Base-by-base conservation (phyloP, 352 stramenopile genomes). In the Peronospora tabacina region DNA sequence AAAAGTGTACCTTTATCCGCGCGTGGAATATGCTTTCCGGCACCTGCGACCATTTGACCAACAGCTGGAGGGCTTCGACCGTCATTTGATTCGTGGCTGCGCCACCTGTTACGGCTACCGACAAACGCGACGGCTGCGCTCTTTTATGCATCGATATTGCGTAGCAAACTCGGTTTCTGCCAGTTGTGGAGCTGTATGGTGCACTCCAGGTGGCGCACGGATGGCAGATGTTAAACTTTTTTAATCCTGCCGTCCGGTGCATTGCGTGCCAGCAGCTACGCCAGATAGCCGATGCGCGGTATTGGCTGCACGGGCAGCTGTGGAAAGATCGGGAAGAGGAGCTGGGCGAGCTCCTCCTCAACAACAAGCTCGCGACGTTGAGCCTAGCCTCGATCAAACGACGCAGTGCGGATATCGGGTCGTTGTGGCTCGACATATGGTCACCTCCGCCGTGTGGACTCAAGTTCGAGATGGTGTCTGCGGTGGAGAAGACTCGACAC, bases 181-280 rank as follows among this genome's bases (percentile, higher is more conserved):
- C 52, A 0, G 22, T 60, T 28, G 39, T 22, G 32, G 52, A 60
- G 37, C 44, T 50, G 30, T 38, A 49, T n/a, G 52, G 36, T 0
- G 39, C 52, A 28, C 22, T 55, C 2, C 45, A 46, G 24, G 10
- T 61, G 0, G 39, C 29, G 2, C 33, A 61, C 12, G 40, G 39
- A 7, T 60, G 44, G 45, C 40, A 55, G 34, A 55, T 54, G 45
- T 32, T 61, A 1, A 10, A 61, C 45, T 51, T 44, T 8, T 1
- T 13, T 2, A 38, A 53, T 44, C 44, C 29, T 0, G 33, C 42
- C 41, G 45, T 49, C 36, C 39, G 3, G 9, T 19, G 35, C 4
- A 46, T 58, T 28, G 53, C 46, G n/a, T 24, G 41, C 22, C 12
- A 12, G 41, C 55, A 63, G 32, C 22, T 63, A 30, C 19, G 4